Conservation (phyloP, 1,284 basidiomycete genomes). For the Leccinum cinnamomeum region DNA sequence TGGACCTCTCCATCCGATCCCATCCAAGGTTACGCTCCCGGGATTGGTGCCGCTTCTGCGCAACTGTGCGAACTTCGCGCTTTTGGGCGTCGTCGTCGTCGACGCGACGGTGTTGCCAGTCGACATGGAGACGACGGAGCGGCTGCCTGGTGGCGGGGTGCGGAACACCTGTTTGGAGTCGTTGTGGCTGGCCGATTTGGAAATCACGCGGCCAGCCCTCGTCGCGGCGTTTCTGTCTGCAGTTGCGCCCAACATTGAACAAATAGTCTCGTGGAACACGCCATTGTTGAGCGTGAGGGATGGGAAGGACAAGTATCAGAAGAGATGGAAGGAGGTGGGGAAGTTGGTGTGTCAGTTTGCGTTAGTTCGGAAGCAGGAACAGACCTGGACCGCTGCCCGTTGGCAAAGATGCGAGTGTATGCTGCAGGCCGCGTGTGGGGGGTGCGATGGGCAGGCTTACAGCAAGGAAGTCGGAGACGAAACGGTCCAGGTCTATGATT, state of each 20-base stretch:
- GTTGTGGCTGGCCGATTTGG: constrained; percentile 29
- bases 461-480: constrained; percentile 11
- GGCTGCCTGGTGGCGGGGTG: constrained; percentile 24
- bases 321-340: constrained; percentile 30
- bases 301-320: constrained; percentile 25
- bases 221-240: constrained; percentile 32
- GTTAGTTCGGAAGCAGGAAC: constrained; percentile 25
- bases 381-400: constrained; percentile 12
- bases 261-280: constrained; percentile 32
- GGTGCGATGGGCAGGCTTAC: neutral
- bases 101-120: constrained; percentile 29
- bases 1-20: constrained; percentile 29
- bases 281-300: constrained; percentile 19
- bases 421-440: neutral
- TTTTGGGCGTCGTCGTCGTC: constrained; percentile 28
- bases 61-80: constrained; percentile 25
- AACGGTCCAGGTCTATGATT: constrained; percentile 19
- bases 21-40: constrained; percentile 29
- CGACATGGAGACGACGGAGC: neutral
- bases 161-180: constrained; percentile 29
- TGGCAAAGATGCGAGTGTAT: neutral
- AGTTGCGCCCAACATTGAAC: constrained; percentile 29
- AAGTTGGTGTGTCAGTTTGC: constrained; percentile 26
- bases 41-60: constrained; percentile 25
- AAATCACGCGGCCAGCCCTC: constrained; percentile 26